A percentile compares a stretch with the other conserved stretches of the same genome.
Conservation (phyloP, 2,329 filamentous ascomycete genomes). For the Penicillium sp. region DNA sequence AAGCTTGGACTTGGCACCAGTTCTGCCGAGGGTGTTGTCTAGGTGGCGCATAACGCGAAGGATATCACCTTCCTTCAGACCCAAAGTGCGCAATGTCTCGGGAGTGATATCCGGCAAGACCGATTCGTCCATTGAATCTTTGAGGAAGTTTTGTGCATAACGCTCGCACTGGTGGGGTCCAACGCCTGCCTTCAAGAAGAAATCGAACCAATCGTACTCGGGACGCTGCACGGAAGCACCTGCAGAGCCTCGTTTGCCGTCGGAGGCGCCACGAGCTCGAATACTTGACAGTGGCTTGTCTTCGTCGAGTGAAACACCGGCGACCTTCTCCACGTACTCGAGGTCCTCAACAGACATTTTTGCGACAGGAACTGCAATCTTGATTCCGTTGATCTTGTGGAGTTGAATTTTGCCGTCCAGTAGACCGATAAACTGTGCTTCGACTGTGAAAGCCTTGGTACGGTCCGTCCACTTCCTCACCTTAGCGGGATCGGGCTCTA, state of each 20-base stretch:
- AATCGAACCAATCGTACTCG: slow-evolving; percentile 98
- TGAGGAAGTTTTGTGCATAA: slow-evolving; percentile 84
- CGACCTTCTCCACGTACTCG: slow-evolving; percentile 86
- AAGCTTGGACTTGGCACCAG: slow-evolving; percentile 55
- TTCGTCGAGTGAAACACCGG: slow-evolving; percentile 85
- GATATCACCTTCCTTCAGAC: slow-evolving; percentile 95
- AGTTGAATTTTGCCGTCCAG: slow-evolving; percentile 97
- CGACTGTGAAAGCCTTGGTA: slow-evolving; percentile 93
- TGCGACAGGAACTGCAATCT: slow-evolving; percentile 90
- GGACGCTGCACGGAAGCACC: slow-evolving; percentile 42
- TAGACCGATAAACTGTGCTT: slow-evolving; percentile 92
- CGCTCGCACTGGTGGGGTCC: slow-evolving; percentile 91
- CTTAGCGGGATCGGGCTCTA: slow-evolving; percentile 80
- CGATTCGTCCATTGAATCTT: slow-evolving; percentile 95
- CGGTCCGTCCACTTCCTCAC: slow-evolving; percentile 93
- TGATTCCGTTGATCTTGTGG: slow-evolving; percentile 96
- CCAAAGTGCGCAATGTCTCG: slow-evolving; percentile 78
- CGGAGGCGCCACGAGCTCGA: slow-evolving; percentile 38
- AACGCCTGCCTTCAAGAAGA: slow-evolving; percentile 91
- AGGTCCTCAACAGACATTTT: slow-evolving; percentile 97
- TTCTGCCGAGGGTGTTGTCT: slow-evolving; percentile 76
- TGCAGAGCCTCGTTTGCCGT: slow-evolving; percentile 40
- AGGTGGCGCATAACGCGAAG: slow-evolving; percentile 90
- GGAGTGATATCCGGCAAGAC: slow-evolving; percentile 87
- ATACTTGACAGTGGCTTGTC: slow-evolving; percentile 92